Conservation (phyloP, 805 yeast genomes). For the Wickerhamiella sergipiensis region DNA sequence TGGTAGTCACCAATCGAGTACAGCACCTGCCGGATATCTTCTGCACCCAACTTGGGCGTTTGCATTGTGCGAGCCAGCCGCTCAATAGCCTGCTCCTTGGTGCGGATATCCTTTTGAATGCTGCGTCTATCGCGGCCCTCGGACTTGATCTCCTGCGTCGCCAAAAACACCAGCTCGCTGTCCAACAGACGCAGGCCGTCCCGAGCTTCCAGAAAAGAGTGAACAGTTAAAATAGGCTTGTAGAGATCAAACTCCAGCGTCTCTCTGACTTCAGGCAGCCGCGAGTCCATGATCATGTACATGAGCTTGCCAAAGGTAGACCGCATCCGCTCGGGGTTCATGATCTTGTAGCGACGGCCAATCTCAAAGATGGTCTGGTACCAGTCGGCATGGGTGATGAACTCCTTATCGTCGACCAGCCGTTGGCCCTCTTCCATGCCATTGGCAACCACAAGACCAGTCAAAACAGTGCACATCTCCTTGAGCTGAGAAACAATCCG, state of each 20-base stretch:
- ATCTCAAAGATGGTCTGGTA: constrained; percentile 58
- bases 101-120: constrained; percentile 45
- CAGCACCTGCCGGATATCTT: constrained; percentile 55
- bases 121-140: constrained; percentile 40
- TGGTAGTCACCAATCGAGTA: constrained; percentile 73
- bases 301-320: constrained; percentile 67
- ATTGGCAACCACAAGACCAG: constrained; percentile 68
- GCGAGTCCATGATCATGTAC: constrained; percentile 77
- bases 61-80: constrained; percentile 37
- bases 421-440: constrained; percentile 56
- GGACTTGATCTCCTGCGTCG: constrained; percentile 55
- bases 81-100: constrained; percentile 60
- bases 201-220: constrained; percentile 31
- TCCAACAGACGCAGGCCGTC: constrained; percentile 33
- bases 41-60: constrained; percentile 22
- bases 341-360: constrained; percentile 67
- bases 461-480: constrained; percentile 65
- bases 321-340: constrained; percentile 75
- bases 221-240: constrained; percentile 56
- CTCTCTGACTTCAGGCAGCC: constrained; percentile 53
- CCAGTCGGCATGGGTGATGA: constrained; percentile 59
- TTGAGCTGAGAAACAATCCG: constrained; percentile 59
- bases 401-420: constrained; percentile 46
- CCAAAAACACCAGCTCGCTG: constrained; percentile 45
- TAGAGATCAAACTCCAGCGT: constrained; percentile 66